Evolutionary conservation across 805 yeast genomes (phyloP).

Genomic region (Lipomyces mesembrius): DNA sequence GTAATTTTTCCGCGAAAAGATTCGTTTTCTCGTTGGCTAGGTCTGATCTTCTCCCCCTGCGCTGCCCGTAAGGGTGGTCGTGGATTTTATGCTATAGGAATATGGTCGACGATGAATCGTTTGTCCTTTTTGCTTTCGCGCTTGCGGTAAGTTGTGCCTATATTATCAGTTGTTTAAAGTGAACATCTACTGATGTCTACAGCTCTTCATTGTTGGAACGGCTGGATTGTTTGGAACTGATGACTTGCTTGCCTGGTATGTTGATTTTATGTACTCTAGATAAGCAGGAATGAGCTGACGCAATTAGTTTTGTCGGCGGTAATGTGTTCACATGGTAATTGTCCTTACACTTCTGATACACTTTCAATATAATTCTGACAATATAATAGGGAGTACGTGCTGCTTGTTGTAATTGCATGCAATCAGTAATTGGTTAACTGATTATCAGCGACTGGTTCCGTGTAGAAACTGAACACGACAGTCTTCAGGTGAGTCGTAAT

Average conservation of each 20-base stretch:
- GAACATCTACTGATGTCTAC: too few relatives aligned
- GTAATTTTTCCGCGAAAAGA: not conserved
- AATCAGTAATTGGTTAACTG: not conserved
- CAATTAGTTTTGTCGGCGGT: constrained; percentile 63
- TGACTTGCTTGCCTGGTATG: constrained; percentile 64
- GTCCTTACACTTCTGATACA: not conserved
- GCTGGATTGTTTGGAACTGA: constrained; percentile 71
- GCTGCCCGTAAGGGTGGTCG: not conserved
- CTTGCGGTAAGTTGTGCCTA: constrained; percentile 46
- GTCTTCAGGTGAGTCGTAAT: constrained; percentile 45
- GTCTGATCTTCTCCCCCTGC: not conserved
- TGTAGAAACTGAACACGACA: constrained; percentile 61
- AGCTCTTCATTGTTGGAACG: constrained; percentile 61
- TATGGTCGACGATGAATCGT: constrained; percentile 66
- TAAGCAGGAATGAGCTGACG: not conserved
- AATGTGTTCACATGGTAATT: constrained; percentile 63
- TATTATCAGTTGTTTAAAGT: not conserved
- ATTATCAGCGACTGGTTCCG: constrained; percentile 58
- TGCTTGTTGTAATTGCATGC: not conserved
- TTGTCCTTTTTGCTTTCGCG: constrained; percentile 58
- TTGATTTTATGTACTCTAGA: not conserved
- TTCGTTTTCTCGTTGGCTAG: not conserved
- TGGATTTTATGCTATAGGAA: constrained; percentile 38
- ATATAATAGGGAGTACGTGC: constrained; percentile 48
- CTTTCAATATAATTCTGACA: not conserved